phyloP scores from a whole-genome alignment of 2,329 filamentous ascomycete genomes.

The Penicillium hordei region DNA sequence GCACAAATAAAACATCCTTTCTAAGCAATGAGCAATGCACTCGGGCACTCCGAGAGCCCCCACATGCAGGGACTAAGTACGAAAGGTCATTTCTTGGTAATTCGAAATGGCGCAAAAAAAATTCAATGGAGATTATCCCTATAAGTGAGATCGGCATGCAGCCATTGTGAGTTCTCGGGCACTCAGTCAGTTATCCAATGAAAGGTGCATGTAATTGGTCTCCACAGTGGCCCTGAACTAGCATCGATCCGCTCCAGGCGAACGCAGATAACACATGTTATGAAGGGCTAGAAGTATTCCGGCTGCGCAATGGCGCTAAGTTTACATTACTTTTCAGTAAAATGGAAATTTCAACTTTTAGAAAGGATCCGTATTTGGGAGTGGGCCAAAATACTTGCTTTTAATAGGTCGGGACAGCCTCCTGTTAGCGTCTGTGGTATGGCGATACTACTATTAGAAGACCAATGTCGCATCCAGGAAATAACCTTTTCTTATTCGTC shows the following conservation, averaged over 20 bases:
- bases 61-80: neutral
- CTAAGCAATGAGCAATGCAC: neutral
- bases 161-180: neutral
- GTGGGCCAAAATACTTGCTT: neutral
- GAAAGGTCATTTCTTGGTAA: neutral
- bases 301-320: neutral
- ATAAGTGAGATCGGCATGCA: neutral
- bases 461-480: too few relatives aligned
- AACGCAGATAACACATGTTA: neutral
- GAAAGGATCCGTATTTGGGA: neutral
- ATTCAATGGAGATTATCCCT: neutral
- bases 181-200: neutral
- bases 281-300: neutral
- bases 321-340: neutral
- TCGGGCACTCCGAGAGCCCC: neutral
- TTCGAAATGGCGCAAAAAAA: neutral
- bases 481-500: too few relatives aligned
- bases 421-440: too few relatives aligned
- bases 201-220: neutral
- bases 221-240: too few relatives aligned
- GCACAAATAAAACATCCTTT: neutral
- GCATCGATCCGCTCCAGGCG: too few relatives aligned
- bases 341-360: neutral
- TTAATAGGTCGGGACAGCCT: neutral
- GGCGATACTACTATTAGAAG: too few relatives aligned